Base-by-base conservation (phyloP, 306 rosid genomes). In the Prunus campanulata region DNA sequence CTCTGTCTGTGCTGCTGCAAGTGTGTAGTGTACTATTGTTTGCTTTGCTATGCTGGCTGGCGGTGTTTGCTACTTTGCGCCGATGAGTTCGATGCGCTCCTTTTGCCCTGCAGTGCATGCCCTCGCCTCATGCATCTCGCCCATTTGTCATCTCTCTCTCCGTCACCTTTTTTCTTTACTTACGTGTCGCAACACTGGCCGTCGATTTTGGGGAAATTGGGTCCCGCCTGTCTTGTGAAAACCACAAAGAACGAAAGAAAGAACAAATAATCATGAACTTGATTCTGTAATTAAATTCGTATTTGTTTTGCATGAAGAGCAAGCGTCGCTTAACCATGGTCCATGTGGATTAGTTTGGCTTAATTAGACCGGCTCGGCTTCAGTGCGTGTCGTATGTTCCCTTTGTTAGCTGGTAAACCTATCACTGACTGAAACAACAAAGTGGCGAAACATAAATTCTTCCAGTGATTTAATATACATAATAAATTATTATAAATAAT, bases 1-100 rank as follows among this genome's bases (percentile, higher is more conserved):
- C 83, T 67, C 68, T 75, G 71, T 79, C 25, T 57, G 61, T 22
- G 25, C 2, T 24, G 74, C 44, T 39, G 9, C 44, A 5, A 35
- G 42, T 35, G 52, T 48, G 52, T 48, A 48, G 52, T 12, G 15
- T 48, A 48, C 52, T 48, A 48, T 48, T 18, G 16, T 27, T 2
- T 15, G 35, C 22, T 20, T 2, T 15, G 35, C 22, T 29, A 3
- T 3, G 49, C 47, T 14, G 48, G 50, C 24, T 8, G 84, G 82
- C 80, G 80, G 68, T 67, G 59, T 62, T 82, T 68, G 87, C 88
- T 82, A 84, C 32, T 77, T 2, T 77, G 56, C 52, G 80, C 85
- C 82, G 82, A 77, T 79, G 69, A 11, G 20, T 27, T 15, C 86
- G 50, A 81, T 69, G 86, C 68, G 42, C 78, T 55, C 46, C 46